Conservation (phyloP, 2,329 filamentous ascomycete genomes). For the Fusarium citri region DNA sequence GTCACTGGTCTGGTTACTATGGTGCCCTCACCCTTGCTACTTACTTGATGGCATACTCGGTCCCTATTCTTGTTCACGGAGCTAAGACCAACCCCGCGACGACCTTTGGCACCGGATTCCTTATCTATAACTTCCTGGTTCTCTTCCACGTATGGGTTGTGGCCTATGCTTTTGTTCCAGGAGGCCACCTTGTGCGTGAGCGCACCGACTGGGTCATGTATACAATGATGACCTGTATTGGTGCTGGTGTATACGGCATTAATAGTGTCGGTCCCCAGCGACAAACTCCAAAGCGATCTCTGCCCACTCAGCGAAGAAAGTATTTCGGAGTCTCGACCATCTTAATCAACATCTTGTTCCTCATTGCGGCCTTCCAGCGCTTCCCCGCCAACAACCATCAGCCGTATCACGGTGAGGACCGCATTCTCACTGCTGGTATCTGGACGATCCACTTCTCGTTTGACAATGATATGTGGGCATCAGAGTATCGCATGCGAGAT, state of each 20-base stretch:
- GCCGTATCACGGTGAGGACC: constrained; percentile 88
- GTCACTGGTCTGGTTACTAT: constrained; percentile 90
- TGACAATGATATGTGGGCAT: constrained; percentile 99
- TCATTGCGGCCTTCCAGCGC: constrained; percentile 85
- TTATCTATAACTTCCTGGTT: constrained; percentile 92
- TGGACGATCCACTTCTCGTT: constrained; percentile 99
- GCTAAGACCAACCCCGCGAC: constrained; percentile 79
- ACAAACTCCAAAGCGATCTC: constrained; percentile 47
- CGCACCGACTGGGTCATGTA: constrained; percentile 97
- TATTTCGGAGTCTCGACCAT: constrained; percentile 70
- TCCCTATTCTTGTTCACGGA: constrained; percentile 80
- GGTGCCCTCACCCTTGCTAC: constrained; percentile 80
- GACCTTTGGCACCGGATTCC: constrained; percentile 89
- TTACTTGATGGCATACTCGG: constrained; percentile 84
- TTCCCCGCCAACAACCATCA: constrained; percentile 94
- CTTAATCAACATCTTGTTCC: constrained; percentile 82
- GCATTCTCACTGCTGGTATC: constrained; percentile 91
- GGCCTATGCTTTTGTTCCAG: constrained; percentile 96
- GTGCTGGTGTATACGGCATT: constrained; percentile 83
- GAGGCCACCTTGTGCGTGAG: constrained; percentile 90
- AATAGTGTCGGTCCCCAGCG: constrained; percentile 61
- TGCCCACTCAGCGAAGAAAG: constrained; percentile 60
- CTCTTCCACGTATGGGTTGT: constrained; percentile 99
- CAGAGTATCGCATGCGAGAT: constrained; percentile 92
- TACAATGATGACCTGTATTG: constrained; percentile 84